Evolutionary conservation across 2,329 filamentous ascomycete species (phyloP), one percentile per base, ranked within the genome.

Genomic region (Alternaria ventricosa): DNA sequence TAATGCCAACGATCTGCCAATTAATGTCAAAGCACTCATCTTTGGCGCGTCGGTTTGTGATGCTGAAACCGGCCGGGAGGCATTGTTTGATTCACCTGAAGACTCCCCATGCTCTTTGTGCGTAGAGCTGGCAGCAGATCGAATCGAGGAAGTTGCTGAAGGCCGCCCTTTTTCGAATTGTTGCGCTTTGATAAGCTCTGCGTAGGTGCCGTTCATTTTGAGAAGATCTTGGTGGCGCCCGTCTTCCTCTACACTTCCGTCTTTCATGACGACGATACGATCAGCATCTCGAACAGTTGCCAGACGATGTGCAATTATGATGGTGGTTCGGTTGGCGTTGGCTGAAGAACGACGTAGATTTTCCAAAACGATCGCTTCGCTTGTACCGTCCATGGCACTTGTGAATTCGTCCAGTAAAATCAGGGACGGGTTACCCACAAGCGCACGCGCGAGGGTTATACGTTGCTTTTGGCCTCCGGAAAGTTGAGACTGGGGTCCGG

Each of bases 401-500:
- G 78, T 80, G 51, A 76, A 78, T 43, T 80, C 78, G 47, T 80
- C 78, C 9, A 80, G 65, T 15, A 81, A 70, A 12, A 80, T 66
- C 5, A 80, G 54, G 10, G 72, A 63, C 15, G 78, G 78, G 15
- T 76, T 72, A 5, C 74, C 70, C 10, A 78, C 77, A 13, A 80
- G 55, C 6, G 78, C 77, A 23, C 78, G 71, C 6, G 78, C 78
- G n/a, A 80, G 66, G 8, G 75, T 75, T 45, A 80, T 74, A n/a
- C 78, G 75, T 57, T 80, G 78, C 57, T 79, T 80, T 54, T 80
- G 78, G 13, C 78, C 78, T 22, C 78, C 78, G 22, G 78, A 80
- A 5, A 80, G 71, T 60, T 75, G 75, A 6, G 75, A 74, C 22
- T 75, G 74, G 36, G 75, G 71, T 4, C 74, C 75, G 12, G 76